Percentiles rank a stretch among this genome's conserved stretches.
These are phyloP conservation scores for Saccharomycopsis guyanensis DNA, from an alignment of 805 yeast genomes.

Conservation along the genomic window DNA sequence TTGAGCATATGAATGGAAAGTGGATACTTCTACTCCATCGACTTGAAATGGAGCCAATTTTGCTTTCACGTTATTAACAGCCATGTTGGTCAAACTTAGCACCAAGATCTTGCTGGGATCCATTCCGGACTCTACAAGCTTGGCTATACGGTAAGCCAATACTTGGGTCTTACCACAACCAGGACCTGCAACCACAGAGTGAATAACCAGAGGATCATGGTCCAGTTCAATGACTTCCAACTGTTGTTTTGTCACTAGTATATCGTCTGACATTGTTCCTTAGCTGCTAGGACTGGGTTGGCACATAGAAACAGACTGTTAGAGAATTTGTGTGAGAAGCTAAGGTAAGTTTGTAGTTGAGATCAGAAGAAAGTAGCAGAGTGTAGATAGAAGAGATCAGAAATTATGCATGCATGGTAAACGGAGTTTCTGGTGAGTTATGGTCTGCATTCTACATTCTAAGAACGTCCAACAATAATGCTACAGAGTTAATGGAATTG, in stretches of 20 bases:
- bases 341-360: too few relatives aligned
- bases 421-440: too few relatives aligned
- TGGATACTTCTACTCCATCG: conserved; percentile 37
- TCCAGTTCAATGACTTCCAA: background rate
- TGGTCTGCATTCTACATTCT: too few relatives aligned
- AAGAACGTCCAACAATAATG: too few relatives aligned
- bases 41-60: conserved; percentile 32
- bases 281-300: background rate
- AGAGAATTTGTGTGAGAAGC: too few relatives aligned
- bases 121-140: conserved; percentile 21
- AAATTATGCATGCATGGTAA: too few relatives aligned
- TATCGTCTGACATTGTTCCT: too few relatives aligned
- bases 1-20: conserved; percentile 61
- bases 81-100: conserved; percentile 60
- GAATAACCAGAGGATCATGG: background rate
- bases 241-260: background rate
- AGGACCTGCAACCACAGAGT: conserved; percentile 17
- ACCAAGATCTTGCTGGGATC: conserved; percentile 51
- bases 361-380: too few relatives aligned
- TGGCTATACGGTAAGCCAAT: background rate
- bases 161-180: conserved; percentile 21
- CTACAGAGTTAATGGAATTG: too few relatives aligned
- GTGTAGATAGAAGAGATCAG: too few relatives aligned
- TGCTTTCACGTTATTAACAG: conserved; percentile 42
- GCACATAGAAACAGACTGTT: too few relatives aligned